A percentile compares a stretch with the other conserved stretches of the same genome.
Conservation (phyloP, 495 filamentous ascomycete species). For the Podospora conica region DNA sequence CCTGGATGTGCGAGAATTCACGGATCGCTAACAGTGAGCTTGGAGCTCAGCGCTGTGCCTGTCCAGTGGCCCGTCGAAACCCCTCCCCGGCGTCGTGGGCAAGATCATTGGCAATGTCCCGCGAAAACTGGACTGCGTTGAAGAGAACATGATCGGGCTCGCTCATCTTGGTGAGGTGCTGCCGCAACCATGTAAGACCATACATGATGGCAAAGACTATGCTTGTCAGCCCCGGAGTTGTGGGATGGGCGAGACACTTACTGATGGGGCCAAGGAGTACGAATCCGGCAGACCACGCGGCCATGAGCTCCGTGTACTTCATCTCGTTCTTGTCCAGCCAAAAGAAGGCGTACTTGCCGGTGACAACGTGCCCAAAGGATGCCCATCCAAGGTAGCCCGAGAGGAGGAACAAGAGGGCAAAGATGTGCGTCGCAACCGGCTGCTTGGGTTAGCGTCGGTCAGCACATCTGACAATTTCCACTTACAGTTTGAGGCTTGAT, state of each 20-base stretch:
- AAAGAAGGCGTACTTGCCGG: slow-evolving; percentile 42
- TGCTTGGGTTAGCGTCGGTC: slow-evolving; percentile 10
- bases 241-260: slow-evolving; percentile 21
- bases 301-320: slow-evolving; percentile 29
- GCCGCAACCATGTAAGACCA: slow-evolving; percentile 39
- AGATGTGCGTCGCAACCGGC: slow-evolving; percentile 34
- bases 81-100: slow-evolving; percentile 2
- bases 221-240: neutral
- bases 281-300: slow-evolving; percentile 33
- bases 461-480: neutral
- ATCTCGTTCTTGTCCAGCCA: slow-evolving; percentile 40
- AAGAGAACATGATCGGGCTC: neutral
- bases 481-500: slow-evolving; percentile 44
- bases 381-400: slow-evolving; percentile 44
- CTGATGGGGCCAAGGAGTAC: slow-evolving; percentile 27
- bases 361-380: slow-evolving; percentile 39
- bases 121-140: slow-evolving; percentile 5
- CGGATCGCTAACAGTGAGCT: neutral
- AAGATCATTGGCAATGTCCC: slow-evolving; percentile 1
- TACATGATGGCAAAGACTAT: slow-evolving; percentile 41
- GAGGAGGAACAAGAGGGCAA: slow-evolving; percentile 32
- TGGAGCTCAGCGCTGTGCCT: neutral
- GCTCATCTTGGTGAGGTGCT: slow-evolving; percentile 28
- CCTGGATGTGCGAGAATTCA: neutral
- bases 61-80: neutral